Base-by-base conservation (phyloP, 805 yeast species). In the Pichia occidentalis region DNA sequence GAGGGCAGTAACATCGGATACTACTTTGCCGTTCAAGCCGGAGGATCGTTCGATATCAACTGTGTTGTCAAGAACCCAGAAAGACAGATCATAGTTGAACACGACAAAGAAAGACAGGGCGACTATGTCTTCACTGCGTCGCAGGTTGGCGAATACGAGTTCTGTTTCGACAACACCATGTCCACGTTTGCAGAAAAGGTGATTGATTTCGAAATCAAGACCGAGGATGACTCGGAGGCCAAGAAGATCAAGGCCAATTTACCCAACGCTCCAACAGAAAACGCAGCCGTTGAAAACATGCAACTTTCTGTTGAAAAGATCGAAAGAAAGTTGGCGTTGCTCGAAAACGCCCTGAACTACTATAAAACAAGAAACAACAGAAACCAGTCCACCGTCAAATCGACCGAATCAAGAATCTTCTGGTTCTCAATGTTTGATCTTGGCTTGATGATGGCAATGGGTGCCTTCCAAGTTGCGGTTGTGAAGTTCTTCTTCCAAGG, bases 361-460 rank as follows among this genome's bases (percentile, higher is more conserved):
- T 87, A 88, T 69, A 83, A 79, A 63, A 79, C 94, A 10, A 80
- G 98, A 67, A 90, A 85, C 62, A 77, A 77, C 64, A 75, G 97
- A 65, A 90, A 90, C 65, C 92, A 85, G 74, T 75, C 81, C 37
- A 80, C 87, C 26, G 86, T 80, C 35, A 70, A 66, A 48, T 73
- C 81, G 12, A 79, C 85, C 4, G 81, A 75, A 50, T 56, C 66
- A 8, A 66, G 85, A 59, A 77, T 80, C 43, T 72, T 73, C 44
- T 69, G 73, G 65, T 78, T 80, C 50, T 77, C 85, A n/a, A 58
- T 77, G 18, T 70, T 76, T 49, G 85, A 77, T 51, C 77, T 79
- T 22, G 52, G 73, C 37, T 63, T 80, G 51, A 75, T 78, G 75
- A 70, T 72, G 32, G 78, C 77, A 25, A 76, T 83, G 83, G 84